These are phyloP conservation scores for Myrica gale DNA, from an alignment of 306 rosid genomes.

Conservation along the genomic window DNA sequence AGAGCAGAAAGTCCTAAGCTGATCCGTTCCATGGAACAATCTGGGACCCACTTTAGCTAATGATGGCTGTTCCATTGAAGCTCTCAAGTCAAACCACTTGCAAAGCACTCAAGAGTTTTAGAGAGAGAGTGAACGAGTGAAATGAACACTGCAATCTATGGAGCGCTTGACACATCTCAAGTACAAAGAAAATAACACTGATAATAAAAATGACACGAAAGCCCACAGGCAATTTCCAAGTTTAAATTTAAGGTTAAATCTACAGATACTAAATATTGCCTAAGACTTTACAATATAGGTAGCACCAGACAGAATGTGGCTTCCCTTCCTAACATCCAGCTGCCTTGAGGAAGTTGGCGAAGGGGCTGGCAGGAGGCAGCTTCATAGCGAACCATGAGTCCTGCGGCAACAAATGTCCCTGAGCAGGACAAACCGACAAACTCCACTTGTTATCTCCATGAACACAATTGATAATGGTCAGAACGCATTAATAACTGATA, in stretches of 20 bases:
- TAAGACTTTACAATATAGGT: slow-evolving; percentile 27
- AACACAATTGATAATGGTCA: not conserved
- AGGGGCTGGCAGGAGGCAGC: slow-evolving; percentile 98
- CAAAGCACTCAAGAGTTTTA: no score
- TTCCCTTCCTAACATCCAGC: slow-evolving; percentile 65
- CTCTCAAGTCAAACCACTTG: no score
- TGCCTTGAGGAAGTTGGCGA: slow-evolving; percentile 94
- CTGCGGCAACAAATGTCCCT: slow-evolving; percentile 33
- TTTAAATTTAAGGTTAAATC: slow-evolving; percentile 13
- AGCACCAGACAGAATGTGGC: slow-evolving; percentile 13
- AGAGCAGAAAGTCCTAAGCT: no score
- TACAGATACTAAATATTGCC: slow-evolving; percentile 10
- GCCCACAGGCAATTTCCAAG: slow-evolving; percentile 5
- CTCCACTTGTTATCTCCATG: slow-evolving; percentile 43
- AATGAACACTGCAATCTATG: no score
- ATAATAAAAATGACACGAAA: not conserved
- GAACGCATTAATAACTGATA: not conserved
- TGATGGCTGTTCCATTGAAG: no score
- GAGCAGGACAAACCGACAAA: slow-evolving; percentile 29
- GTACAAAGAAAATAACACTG: no score
- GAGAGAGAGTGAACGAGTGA: no score
- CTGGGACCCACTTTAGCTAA: no score
- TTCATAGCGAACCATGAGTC: slow-evolving; percentile 66
- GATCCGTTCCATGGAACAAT: no score
- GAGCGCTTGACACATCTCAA: no score